Evolutionary conservation across 2,329 filamentous ascomycete genomes (phyloP).

Genomic region (Diaporthe velutina): DNA sequence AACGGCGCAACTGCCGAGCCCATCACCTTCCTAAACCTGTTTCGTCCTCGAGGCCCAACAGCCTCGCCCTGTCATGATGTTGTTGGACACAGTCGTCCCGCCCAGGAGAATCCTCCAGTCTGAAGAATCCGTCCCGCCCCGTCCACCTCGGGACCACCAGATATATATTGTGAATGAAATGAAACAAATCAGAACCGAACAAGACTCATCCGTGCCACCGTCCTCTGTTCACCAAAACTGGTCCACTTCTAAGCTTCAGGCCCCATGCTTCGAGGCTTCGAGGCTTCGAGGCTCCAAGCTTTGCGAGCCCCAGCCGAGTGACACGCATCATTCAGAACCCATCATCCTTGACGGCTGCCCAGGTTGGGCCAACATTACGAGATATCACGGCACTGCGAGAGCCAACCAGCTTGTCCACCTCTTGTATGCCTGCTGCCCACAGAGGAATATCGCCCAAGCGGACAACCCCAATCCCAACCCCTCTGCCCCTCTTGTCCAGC

Average conservation of each 20-base stretch:
- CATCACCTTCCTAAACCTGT: neutral
- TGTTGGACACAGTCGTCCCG: constrained; percentile 8
- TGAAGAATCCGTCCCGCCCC: neutral
- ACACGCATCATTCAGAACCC: constrained; percentile 13
- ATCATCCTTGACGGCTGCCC: constrained; percentile 23
- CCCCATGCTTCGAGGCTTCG: neutral
- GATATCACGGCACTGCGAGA: constrained; percentile 16
- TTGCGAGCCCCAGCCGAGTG: neutral
- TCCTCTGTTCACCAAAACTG: neutral
- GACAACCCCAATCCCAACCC: constrained; percentile 20
- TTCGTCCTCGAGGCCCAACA: constrained; percentile 23
- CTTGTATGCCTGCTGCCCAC: neutral
- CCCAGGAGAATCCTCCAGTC: constrained; percentile 1
- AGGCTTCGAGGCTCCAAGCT: too few species aligned
- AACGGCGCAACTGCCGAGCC: constrained; percentile 23
- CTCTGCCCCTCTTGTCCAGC: constrained; percentile 2
- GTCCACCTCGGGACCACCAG: neutral
- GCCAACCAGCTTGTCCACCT: constrained; percentile 19
- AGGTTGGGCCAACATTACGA: constrained; percentile 22
- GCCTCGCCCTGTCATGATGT: neutral
- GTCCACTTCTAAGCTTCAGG: neutral
- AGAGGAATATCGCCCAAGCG: constrained; percentile 1
- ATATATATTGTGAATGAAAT: neutral
- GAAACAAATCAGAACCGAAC: neutral
- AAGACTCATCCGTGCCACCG: constrained; percentile 4